A percentile compares a stretch with the other conserved stretches of the same genome.
Conservation (phyloP, 805 yeast genomes). For the Lachancea fermentati region DNA sequence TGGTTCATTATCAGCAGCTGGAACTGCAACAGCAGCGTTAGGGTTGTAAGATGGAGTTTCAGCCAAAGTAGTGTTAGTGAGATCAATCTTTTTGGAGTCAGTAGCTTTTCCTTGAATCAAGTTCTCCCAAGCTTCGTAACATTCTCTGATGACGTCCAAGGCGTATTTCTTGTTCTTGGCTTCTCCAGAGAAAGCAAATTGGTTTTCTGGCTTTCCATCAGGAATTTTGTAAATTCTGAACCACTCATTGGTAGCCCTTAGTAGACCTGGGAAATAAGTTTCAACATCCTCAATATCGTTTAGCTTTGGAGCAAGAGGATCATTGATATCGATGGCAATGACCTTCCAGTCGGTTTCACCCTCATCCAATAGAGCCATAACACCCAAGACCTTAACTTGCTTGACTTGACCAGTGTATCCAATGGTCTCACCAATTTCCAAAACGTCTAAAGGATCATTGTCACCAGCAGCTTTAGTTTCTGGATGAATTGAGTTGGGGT, state of each 20-base stretch:
- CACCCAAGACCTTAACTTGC: conserved; percentile 89
- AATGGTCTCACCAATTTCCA: conserved; percentile 71
- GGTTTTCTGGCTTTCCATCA: conserved; percentile 95
- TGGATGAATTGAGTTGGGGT: conserved; percentile 57
- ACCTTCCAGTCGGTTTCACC: conserved; percentile 92
- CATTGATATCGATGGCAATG: conserved; percentile 80
- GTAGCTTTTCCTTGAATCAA: conserved; percentile 59
- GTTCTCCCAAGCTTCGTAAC: conserved; percentile 77
- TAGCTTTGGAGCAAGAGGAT: conserved; percentile 82
- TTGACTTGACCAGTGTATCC: conserved; percentile 67
- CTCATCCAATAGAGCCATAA: conserved; percentile 90
- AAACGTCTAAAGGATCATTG: conserved; percentile 81
- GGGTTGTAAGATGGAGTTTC: conserved; percentile 50
- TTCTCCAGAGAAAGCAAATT: conserved; percentile 94
- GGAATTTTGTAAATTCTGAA: conserved; percentile 97
- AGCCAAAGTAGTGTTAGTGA: conserved; percentile 69
- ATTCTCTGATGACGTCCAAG: conserved; percentile 73
- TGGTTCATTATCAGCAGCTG: conserved; percentile 64
- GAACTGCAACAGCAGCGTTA: conserved; percentile 45
- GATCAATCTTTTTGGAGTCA: conserved; percentile 60
- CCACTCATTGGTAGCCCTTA: conserved; percentile 96
- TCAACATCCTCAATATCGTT: conserved; percentile 89
- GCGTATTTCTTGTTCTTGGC: conserved; percentile 86
- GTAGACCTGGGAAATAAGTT: conserved; percentile 82
- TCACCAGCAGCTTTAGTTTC: conserved; percentile 71